phyloP scores from a whole-genome alignment of 805 yeast species.

The Candida yuanshanica region DNA sequence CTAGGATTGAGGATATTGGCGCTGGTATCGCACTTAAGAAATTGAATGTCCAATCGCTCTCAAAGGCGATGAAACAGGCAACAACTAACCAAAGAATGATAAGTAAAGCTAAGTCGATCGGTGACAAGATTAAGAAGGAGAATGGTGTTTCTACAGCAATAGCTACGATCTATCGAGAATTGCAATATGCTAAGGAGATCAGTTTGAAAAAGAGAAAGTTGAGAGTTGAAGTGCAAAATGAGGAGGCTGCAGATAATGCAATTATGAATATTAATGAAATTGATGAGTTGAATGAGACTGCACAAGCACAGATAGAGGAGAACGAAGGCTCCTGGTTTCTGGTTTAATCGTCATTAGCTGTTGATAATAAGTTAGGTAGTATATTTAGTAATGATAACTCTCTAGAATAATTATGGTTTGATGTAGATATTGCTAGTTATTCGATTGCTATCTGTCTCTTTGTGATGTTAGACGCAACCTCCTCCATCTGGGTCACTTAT shows the following conservation, averaged over 20 bases:
- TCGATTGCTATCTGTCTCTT: too few species aligned
- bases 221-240: constrained; percentile 1
- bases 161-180: constrained; percentile 66
- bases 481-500: too few species aligned
- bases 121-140: constrained; percentile 62
- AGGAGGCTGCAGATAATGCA: constrained; percentile 6
- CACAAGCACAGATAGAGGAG: constrained; percentile 2
- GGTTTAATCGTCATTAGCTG: too few species aligned
- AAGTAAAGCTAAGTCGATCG: constrained; percentile 59
- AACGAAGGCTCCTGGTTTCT: constrained; percentile 17
- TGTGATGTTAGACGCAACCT: too few species aligned
- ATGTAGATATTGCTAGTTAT: too few species aligned
- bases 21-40: constrained; percentile 71
- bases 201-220: too few species aligned
- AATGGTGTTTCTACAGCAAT: constrained; percentile 78
- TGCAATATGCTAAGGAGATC: constrained; percentile 55
- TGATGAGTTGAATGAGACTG: not conserved
- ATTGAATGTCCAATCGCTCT: constrained; percentile 55
- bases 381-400: too few species aligned
- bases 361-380: too few species aligned
- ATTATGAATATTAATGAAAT: constrained; percentile 3
- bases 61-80: constrained; percentile 64
- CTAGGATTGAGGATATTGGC: constrained; percentile 82
- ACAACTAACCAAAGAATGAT: constrained; percentile 61
- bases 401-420: too few species aligned